Evolutionary conservation across 345 rosid species (phyloP).

Genomic region (Heritiera littoralis): DNA sequence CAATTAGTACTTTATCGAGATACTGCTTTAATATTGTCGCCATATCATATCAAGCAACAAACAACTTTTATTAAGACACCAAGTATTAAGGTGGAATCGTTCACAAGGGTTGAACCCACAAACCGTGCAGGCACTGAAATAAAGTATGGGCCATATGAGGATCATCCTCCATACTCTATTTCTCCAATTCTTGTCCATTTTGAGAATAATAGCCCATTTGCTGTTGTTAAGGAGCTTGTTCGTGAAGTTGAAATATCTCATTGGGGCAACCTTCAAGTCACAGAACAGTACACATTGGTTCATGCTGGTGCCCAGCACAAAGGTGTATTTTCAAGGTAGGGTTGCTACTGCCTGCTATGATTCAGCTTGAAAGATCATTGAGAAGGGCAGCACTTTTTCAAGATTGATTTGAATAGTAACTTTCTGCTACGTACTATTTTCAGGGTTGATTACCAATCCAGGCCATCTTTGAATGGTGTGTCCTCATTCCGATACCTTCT

Average conservation of each 20-base stretch:
- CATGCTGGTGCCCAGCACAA: constrained; percentile 96
- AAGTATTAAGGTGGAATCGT: constrained; percentile 80
- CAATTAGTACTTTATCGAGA: constrained; percentile 88
- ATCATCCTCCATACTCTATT: constrained; percentile 65
- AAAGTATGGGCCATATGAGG: constrained; percentile 91
- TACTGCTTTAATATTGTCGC: constrained; percentile 74
- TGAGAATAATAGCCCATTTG: constrained; percentile 93
- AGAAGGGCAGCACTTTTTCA: neutral
- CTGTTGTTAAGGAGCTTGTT: constrained; percentile 96
- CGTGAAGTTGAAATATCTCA: constrained; percentile 96
- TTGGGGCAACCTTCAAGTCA: constrained; percentile 95
- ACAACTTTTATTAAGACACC: constrained; percentile 79
- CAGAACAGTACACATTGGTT: constrained; percentile 80
- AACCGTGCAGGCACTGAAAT: constrained; percentile 71
- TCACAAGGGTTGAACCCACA: constrained; percentile 81
- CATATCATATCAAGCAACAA: constrained; percentile 78
- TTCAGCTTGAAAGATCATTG: neutral
- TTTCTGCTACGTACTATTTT: constrained; percentile 33
- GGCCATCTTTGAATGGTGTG: constrained; percentile 56
- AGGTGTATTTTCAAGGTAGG: constrained; percentile 92
- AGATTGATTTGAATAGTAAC: constrained; percentile 18
- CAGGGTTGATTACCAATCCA: constrained; percentile 98
- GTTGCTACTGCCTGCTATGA: constrained; percentile 22
- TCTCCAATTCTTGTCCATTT: constrained; percentile 80
- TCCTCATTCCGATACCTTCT: constrained; percentile 84